These are phyloP conservation scores for Monilinia fructicola DNA, from an alignment of 2,329 filamentous ascomycete genomes.

Conservation along the genomic window DNA sequence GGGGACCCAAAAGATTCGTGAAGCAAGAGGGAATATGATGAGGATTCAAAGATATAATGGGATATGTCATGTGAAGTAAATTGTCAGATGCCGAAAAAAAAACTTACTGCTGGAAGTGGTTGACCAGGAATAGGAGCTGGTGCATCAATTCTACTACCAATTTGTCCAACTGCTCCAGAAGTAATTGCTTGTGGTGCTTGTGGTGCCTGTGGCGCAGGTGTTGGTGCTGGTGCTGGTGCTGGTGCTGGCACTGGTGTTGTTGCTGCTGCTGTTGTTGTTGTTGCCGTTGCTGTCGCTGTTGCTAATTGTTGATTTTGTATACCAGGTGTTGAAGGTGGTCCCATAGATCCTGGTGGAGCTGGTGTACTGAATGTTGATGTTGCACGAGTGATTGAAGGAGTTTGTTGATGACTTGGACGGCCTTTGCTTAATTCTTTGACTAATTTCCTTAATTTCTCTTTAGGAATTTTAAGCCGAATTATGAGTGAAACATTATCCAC, in stretches of 20 bases:
- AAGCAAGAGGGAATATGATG: slow-evolving; percentile 29
- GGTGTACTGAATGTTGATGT: slow-evolving; percentile 51
- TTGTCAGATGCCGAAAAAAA: slow-evolving; percentile 30
- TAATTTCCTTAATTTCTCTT: slow-evolving; percentile 68
- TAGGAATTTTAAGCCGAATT: slow-evolving; percentile 72
- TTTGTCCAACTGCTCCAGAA: slow-evolving; percentile 47
- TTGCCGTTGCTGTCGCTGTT: slow-evolving; percentile 35
- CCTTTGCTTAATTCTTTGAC: slow-evolving; percentile 54
- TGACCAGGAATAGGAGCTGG: slow-evolving; percentile 58
- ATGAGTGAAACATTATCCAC: slow-evolving; percentile 63
- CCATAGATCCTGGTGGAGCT: slow-evolving; percentile 52
- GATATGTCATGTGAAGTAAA: slow-evolving; percentile 34
- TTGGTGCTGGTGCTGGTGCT: slow-evolving; percentile 36
- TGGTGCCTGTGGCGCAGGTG: slow-evolving; percentile 29
- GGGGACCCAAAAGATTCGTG: too few relatives aligned
- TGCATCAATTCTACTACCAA: slow-evolving; percentile 68
- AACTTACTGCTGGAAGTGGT: slow-evolving; percentile 61
- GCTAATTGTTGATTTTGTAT: slow-evolving; percentile 34
- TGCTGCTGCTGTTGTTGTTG: slow-evolving; percentile 40
- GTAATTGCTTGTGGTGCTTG: slow-evolving; percentile 45
- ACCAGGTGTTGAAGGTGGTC: slow-evolving; percentile 48
- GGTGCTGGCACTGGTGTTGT: slow-evolving; percentile 4
- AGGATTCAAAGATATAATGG: slow-evolving; percentile 16
- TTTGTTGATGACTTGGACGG: slow-evolving; percentile 45
- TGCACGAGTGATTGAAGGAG: slow-evolving; percentile 48